Base-by-base conservation (phyloP, 257 asterid species). In the Linaria vulgaris region DNA sequence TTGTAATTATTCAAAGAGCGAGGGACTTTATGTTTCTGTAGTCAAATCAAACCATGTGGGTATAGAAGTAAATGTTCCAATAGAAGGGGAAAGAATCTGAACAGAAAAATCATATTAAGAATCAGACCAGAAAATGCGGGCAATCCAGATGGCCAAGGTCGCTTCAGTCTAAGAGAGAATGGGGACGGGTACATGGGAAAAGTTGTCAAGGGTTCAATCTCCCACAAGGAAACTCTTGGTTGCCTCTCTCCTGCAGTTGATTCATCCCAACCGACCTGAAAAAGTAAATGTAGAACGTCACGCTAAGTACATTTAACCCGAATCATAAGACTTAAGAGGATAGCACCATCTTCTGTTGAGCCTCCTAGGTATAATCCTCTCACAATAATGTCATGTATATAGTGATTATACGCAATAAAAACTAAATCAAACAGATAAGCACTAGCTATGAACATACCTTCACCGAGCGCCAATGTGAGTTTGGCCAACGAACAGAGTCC, bases 241-340 rank as follows among this genome's bases (percentile, higher is more conserved):
- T 88, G 97, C 79, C 96, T 85, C 75, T 90, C 97, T 48, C 96
- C 96, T 9, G 97, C 95, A 62, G 96, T 90, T 66, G 97, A 90
- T 75, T 90, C 97, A 74, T 90, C 97, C 97, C 97, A 88, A 39
- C 97, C 97, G 37, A 90, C 96, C 97, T 90, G 82, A 77, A 76
- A 12, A 50, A 63, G 50, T 41, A 64, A 38, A 59, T 21, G 57
- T 13, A 63, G 47, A 64, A 51, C 17, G 54, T 30, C 62, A 38
- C n/a, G 3, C 24, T 58, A 41, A 41, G 47, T 14, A 41, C 47
- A 41, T 9, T 41, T 41, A 11, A 41, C 15, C 15, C 47, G 15
- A 15, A 30, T 30, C 5, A 30, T 30, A 3, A 30, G 6, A 3
- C 3, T 6, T 6, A 2, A 30, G 3, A 6, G 37, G 6, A 2